phyloP scores from a whole-genome alignment of 257 asterid genomes.

The Paulownia fortunei region DNA sequence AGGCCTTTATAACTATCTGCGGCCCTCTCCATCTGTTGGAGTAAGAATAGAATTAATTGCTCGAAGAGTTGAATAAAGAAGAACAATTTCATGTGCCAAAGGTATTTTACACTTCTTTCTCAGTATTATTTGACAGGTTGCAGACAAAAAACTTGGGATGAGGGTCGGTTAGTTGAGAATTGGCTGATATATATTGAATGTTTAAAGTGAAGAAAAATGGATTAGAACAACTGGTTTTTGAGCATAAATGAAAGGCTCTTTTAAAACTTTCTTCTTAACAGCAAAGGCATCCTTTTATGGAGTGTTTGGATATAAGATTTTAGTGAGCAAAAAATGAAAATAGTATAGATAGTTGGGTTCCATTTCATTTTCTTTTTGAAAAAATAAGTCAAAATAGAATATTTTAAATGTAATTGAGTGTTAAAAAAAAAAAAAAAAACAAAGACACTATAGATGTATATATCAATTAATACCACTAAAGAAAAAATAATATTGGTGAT shows the following conservation, averaged over 20 bases:
- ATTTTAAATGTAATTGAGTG: no score
- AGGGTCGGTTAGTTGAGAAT: background rate
- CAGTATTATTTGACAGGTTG: constrained; percentile 1
- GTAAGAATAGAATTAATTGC: background rate
- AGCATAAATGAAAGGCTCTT: no score
- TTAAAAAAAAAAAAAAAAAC: no score
- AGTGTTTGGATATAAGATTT: no score
- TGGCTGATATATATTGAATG: background rate
- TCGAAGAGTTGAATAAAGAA: background rate
- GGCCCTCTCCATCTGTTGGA: background rate
- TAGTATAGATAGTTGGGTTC: no score
- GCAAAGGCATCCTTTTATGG: background rate
- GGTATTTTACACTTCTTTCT: constrained; percentile 21
- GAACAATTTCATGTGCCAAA: constrained; percentile 19
- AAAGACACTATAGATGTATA: no score
- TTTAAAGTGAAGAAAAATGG: background rate
- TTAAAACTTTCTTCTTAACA: background rate
- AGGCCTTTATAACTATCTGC: background rate
- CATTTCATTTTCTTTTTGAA: no score
- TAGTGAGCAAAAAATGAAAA: no score
- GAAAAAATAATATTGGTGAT: no score
- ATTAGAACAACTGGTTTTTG: background rate
- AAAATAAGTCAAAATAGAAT: no score
- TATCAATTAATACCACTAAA: no score
- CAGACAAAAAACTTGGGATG: background rate